Percentiles rank a stretch among this genome's conserved stretches.
phyloP scores from a whole-genome alignment of 306 rosid species.

The Geum urbanum region DNA sequence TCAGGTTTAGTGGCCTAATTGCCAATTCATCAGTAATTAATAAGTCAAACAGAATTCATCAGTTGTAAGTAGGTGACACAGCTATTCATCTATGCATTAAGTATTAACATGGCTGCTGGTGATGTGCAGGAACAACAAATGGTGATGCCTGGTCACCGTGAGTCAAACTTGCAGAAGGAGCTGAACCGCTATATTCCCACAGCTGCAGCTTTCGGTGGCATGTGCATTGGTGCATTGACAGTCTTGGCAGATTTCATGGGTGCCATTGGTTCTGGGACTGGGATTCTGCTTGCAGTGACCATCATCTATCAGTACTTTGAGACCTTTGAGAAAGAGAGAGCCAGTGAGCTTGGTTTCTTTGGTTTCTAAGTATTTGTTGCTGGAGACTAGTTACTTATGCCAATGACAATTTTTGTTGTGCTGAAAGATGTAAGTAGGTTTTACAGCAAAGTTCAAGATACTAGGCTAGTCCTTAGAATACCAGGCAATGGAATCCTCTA shows the following conservation, averaged over 20 bases:
- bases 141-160: conserved; percentile 96
- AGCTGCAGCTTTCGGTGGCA: conserved; percentile 87
- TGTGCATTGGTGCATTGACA: conserved; percentile 82
- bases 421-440: conserved; percentile 37
- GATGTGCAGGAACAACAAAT: conserved; percentile 62
- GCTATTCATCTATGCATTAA: no score
- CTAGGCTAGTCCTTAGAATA: conserved; percentile 30
- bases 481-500: conserved; percentile 1
- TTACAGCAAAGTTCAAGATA: conserved; percentile 33
- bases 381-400: conserved; percentile 12
- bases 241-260: conserved; percentile 94
- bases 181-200: conserved; percentile 84
- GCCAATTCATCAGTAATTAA: no score
- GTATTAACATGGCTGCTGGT: no score
- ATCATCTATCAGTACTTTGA: conserved; percentile 86
- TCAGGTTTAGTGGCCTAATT: no score
- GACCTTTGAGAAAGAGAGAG: conserved; percentile 81
- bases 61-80: no score
- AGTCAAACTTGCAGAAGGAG: conserved; percentile 79
- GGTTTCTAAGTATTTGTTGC: conserved; percentile 48
- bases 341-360: conserved; percentile 82
- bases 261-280: conserved; percentile 58
- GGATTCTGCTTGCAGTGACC: conserved; percentile 53
- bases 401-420: conserved; percentile 32
- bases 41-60: no score